Conservation (phyloP, 768 basidiomycete genomes). For the Cantharellus cinnabarinus region DNA sequence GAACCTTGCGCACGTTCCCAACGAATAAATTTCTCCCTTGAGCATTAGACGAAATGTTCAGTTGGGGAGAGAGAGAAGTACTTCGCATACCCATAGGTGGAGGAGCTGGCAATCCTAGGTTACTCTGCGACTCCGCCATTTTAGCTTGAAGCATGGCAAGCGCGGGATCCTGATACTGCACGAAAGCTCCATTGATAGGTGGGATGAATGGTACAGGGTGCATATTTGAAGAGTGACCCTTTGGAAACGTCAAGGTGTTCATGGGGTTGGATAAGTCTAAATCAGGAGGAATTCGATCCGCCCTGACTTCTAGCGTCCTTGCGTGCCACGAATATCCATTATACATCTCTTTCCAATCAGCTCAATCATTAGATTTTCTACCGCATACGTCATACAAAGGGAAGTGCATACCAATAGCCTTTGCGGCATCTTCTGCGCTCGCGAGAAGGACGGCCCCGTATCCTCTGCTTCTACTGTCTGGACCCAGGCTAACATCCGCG, state of each 20-base stretch:
- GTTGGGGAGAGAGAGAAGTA: constrained; percentile 1
- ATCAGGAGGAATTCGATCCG: constrained; percentile 58
- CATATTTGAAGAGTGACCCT: background rate
- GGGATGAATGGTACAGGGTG: background rate
- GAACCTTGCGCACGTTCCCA: background rate
- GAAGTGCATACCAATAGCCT: constrained; percentile 39
- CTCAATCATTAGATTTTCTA: background rate
- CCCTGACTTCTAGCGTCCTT: constrained; percentile 73
- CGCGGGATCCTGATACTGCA: background rate
- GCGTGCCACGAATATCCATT: constrained; percentile 98
- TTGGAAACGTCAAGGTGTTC: background rate
- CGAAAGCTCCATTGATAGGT: background rate
- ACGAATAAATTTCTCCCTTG: constrained; percentile 2
- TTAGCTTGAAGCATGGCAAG: background rate
- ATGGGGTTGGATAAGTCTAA: constrained; percentile 12
- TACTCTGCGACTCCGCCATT: background rate
- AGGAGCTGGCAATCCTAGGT: background rate
- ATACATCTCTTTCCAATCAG: constrained; percentile 43
- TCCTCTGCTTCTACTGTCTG: constrained; percentile 81
- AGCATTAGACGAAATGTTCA: background rate
- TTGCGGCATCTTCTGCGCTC: constrained; percentile 80
- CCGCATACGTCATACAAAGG: constrained; percentile 3
- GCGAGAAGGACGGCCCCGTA: constrained; percentile 88
- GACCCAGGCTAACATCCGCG: constrained; percentile 38
- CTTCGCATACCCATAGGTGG: too few species aligned